phyloP scores from a whole-genome alignment of 1,284 basidiomycete species.

The Trametes pubescens region DNA sequence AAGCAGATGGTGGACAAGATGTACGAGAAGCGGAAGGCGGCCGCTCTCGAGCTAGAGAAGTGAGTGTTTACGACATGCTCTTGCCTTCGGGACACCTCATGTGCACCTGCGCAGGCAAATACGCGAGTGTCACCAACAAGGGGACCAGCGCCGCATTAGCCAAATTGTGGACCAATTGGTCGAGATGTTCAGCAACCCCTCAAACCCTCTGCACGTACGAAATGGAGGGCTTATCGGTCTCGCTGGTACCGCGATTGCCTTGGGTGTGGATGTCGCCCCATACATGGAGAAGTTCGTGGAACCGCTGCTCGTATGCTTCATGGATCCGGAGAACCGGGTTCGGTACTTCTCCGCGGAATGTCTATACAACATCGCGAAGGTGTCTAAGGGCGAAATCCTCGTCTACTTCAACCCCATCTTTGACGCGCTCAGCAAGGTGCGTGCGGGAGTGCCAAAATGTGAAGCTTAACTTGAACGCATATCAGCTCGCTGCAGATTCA shows the following conservation, averaged over 20 bases:
- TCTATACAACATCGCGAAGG: constrained; percentile 98
- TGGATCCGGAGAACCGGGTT: constrained; percentile 94
- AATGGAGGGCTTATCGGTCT: constrained; percentile 98
- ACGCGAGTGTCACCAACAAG: constrained; percentile 84
- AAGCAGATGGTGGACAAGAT: constrained; percentile 87
- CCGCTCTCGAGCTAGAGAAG: constrained; percentile 96
- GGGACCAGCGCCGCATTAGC: constrained; percentile 83
- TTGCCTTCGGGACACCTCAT: constrained; percentile 39
- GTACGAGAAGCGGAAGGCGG: constrained; percentile 96
- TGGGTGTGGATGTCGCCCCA: constrained; percentile 92
- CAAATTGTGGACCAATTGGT: constrained; percentile 95
- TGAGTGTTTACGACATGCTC: constrained; percentile 41
- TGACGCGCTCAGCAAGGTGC: constrained; percentile 94
- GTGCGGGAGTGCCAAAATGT: constrained; percentile 34
- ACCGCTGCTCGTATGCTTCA: constrained; percentile 92
- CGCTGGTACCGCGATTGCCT: constrained; percentile 94
- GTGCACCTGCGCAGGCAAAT: constrained; percentile 60
- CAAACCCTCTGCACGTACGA: constrained; percentile 87
- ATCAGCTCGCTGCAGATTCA: constrained; percentile 93
- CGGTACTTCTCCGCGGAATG: constrained; percentile 98
- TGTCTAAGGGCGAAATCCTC: constrained; percentile 96
- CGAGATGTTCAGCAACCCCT: constrained; percentile 86
- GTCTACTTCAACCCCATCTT: constrained; percentile 99
- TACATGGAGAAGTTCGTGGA: constrained; percentile 95
- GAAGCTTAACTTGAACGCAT: constrained; percentile 19